phyloP scores from a whole-genome alignment of 352 stramenopile genomes.

The Globisporangium yorkense region DNA sequence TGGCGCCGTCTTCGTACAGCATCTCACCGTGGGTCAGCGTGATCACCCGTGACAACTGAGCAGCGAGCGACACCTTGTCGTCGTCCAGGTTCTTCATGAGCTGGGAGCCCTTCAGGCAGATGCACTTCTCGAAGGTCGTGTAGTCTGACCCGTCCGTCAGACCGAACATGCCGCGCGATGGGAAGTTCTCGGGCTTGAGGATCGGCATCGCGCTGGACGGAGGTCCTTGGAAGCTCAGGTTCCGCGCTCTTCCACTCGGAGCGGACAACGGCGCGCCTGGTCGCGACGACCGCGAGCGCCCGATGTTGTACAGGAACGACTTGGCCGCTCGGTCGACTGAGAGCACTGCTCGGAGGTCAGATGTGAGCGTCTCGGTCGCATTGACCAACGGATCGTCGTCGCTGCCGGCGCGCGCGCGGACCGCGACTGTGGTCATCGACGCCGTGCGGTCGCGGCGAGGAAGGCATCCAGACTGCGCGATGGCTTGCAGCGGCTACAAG shows the following conservation, averaged over 20 bases:
- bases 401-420: constrained; percentile 14
- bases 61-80: constrained; percentile 75
- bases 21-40: constrained; percentile 50
- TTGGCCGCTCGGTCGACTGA: constrained; percentile 62
- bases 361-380: constrained; percentile 47
- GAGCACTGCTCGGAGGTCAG: constrained; percentile 59
- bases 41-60: constrained; percentile 62
- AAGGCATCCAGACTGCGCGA: constrained; percentile 59
- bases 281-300: constrained; percentile 32
- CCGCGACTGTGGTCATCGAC: constrained; percentile 21
- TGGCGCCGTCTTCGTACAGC: constrained; percentile 39
- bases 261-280: constrained; percentile 24
- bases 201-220: constrained; percentile 1
- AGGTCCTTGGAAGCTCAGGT: constrained; percentile 31
- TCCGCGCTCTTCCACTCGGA: constrained; percentile 26
- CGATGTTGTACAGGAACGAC: constrained; percentile 73
- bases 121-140: constrained; percentile 82
- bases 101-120: constrained; percentile 78
- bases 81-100: constrained; percentile 81
- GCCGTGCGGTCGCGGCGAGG: constrained; percentile 41
- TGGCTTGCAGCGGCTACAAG: constrained; percentile 46
- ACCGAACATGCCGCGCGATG: constrained; percentile 22
- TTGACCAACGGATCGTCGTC: constrained; percentile 44
- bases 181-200: not conserved
- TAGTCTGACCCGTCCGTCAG: constrained; percentile 51